A percentile compares a stretch with the other conserved stretches of the same genome.
Evolutionary conservation across 306 rosid genomes (phyloP).

Genomic region (Quercus berberidifolia): DNA sequence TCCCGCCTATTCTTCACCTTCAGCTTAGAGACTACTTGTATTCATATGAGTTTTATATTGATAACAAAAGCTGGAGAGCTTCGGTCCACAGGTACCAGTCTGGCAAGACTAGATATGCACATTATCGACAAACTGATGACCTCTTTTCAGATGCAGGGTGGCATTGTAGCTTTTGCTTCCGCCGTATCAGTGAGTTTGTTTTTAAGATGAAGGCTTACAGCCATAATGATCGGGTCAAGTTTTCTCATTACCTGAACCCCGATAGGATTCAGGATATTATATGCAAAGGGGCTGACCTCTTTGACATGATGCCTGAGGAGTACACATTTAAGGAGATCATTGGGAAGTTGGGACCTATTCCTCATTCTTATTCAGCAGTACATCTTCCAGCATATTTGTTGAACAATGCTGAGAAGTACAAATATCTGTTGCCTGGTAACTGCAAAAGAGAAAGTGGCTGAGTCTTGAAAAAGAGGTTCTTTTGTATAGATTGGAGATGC

Average conservation of each 20-base stretch:
- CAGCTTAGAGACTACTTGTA: conserved; percentile 69
- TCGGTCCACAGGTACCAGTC: conserved; percentile 54
- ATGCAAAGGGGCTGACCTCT: conserved; percentile 70
- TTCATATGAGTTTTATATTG: conserved; percentile 67
- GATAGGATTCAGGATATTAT: conserved; percentile 65
- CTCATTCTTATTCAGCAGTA: conserved; percentile 72
- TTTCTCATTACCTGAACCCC: conserved; percentile 63
- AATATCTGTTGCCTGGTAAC: conserved; percentile 73
- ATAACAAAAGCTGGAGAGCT: conserved; percentile 75
- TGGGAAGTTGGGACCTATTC: conserved; percentile 83
- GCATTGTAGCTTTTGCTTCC: conserved; percentile 94
- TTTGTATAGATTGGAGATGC: conserved; percentile 6
- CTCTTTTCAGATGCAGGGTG: conserved; percentile 72
- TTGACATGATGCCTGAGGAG: conserved; percentile 89
- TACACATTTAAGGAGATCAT: conserved; percentile 78
- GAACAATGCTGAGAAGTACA: conserved; percentile 61
- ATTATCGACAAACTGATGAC: conserved; percentile 57
- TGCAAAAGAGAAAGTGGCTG: conserved; percentile 76
- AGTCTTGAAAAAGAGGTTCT: conserved; percentile 21
- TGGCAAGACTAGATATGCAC: conserved; percentile 66
- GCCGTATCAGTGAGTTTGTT: conserved; percentile 54
- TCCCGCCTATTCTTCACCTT: conserved; percentile 69
- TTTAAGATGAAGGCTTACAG: conserved; percentile 93
- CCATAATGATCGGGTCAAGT: conserved; percentile 69
- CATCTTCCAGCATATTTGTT: conserved; percentile 73